phyloP scores from a whole-genome alignment of 179 eudicot genomes.

The Silene vulgaris region DNA sequence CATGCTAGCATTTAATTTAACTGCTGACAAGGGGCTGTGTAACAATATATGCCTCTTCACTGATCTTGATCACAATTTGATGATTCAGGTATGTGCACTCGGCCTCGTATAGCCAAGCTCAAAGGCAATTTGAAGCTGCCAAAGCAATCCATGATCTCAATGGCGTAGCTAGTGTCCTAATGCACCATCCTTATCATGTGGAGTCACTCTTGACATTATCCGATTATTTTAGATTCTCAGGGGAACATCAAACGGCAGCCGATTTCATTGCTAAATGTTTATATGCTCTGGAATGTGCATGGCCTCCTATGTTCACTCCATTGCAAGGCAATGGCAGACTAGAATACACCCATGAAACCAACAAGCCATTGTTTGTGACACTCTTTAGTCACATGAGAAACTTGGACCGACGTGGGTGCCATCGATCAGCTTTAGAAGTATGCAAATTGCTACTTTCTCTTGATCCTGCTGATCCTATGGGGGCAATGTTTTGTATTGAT shows the following conservation, averaged over 20 bases:
- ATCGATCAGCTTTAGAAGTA: slow-evolving; percentile 89
- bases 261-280: slow-evolving; percentile 71
- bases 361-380: slow-evolving; percentile 59
- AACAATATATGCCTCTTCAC: not conserved
- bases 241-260: slow-evolving; percentile 83
- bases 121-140: slow-evolving; percentile 71
- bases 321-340: slow-evolving; percentile 62
- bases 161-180: slow-evolving; percentile 66
- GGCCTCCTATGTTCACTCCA: slow-evolving; percentile 90
- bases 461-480: slow-evolving; percentile 88
- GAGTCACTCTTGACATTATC: slow-evolving; percentile 85
- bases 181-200: slow-evolving; percentile 81
- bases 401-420: slow-evolving; percentile 95
- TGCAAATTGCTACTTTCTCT: slow-evolving; percentile 83
- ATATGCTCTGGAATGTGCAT: slow-evolving; percentile 92
- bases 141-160: slow-evolving; percentile 72
- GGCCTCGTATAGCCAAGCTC: slow-evolving; percentile 64
- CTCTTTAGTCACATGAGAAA: slow-evolving; percentile 86
- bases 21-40: not conserved
- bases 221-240: slow-evolving; percentile 74
- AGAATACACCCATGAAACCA: slow-evolving; percentile 66
- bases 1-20: not conserved
- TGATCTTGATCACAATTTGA: not conserved
- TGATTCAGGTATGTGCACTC: slow-evolving; percentile 64
- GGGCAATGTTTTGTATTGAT: slow-evolving; percentile 78